Percentiles rank a stretch among this genome's conserved stretches.
Evolutionary conservation across 352 stramenopile genomes (phyloP).

Genomic region (Phytophthora colocasiae): DNA sequence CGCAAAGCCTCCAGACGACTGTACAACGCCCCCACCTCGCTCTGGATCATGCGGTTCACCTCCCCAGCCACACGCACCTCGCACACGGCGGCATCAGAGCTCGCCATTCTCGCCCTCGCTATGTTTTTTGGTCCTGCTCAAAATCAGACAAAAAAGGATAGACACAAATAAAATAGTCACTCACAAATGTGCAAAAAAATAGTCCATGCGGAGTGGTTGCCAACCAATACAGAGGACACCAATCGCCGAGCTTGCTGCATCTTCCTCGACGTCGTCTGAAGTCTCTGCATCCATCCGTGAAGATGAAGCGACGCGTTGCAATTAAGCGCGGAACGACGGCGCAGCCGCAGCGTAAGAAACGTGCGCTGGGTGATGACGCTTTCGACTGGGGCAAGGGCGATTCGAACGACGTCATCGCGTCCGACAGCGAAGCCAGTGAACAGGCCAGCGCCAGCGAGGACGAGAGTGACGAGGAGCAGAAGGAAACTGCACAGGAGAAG

Average conservation of each 20-base stretch:
- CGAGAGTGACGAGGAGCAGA: conserved; percentile 62
- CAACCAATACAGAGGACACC: conserved; percentile 35
- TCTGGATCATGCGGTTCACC: conserved; percentile 89
- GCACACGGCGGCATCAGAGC: conserved; percentile 12
- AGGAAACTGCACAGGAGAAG: conserved; percentile 91
- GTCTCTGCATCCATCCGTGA: neutral
- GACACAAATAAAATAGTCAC: too few relatives aligned
- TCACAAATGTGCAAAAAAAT: neutral
- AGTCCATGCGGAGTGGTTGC: neutral
- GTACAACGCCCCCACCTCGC: conserved; percentile 73
- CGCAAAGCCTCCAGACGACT: conserved; percentile 73
- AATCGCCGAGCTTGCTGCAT: conserved; percentile 6
- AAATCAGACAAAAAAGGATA: too few relatives aligned
- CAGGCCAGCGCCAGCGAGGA: conserved; percentile 23
- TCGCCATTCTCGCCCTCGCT: conserved; percentile 13
- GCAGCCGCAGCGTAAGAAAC: conserved; percentile 61
- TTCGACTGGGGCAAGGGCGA: conserved; percentile 77
- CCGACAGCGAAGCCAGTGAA: conserved; percentile 72
- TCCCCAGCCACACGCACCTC: conserved; percentile 65
- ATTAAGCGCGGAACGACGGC: conserved; percentile 66
- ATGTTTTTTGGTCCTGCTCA: too few relatives aligned
- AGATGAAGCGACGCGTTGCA: conserved; percentile 45
- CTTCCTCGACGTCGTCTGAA: neutral
- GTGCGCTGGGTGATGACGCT: conserved; percentile 75
- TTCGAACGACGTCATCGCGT: conserved; percentile 67